These are phyloP conservation scores for Alternaria triticina DNA, from an alignment of 2,329 filamentous ascomycete genomes.

Conservation along the genomic window DNA sequence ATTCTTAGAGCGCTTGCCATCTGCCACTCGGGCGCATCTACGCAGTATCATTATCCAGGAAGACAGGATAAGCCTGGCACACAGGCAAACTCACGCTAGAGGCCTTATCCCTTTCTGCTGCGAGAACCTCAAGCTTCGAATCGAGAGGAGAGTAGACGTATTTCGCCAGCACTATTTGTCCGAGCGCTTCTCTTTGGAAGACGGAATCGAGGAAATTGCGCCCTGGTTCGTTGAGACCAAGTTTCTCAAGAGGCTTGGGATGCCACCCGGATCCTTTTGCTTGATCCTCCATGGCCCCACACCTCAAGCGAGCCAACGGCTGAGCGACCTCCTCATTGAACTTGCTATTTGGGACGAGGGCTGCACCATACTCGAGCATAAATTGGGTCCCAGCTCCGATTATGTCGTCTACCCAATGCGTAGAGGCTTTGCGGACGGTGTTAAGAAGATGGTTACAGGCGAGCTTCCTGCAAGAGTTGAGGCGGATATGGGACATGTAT, in stretches of 20 bases:
- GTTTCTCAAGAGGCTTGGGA: not conserved
- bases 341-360: constrained; percentile 1
- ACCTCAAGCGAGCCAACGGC: not conserved
- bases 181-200: not conserved
- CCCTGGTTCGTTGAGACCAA: not conserved
- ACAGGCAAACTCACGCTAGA: not conserved
- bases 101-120: not conserved
- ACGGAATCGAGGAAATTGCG: not conserved
- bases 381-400: not conserved
- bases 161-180: not conserved
- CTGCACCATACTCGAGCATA: not conserved
- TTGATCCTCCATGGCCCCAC: not conserved
- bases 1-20: not conserved
- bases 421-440: not conserved
- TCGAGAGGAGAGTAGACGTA: not conserved
- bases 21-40: not conserved
- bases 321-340: not conserved
- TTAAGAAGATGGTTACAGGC: not conserved
- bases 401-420: not conserved
- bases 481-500: not conserved
- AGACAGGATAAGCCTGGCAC: not conserved
- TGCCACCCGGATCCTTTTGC: not conserved
- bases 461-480: not conserved
- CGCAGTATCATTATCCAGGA: not conserved
- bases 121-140: not conserved